These are phyloP conservation scores for Pseudonitzschia pungens DNA, from an alignment of 108 stramenopile genomes.

Conservation along the genomic window DNA sequence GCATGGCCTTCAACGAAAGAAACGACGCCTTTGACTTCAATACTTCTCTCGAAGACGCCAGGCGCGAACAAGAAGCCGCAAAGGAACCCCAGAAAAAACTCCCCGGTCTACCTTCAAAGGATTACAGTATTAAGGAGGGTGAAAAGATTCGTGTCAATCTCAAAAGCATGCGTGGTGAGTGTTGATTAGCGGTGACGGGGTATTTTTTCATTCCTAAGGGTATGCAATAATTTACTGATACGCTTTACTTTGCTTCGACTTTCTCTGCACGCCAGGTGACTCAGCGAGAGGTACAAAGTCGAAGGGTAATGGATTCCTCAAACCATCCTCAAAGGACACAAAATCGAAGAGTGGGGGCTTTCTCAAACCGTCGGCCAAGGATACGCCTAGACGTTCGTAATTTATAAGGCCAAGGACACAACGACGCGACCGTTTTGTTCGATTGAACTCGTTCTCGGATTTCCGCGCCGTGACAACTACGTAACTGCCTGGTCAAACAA, in stretches of 20 bases:
- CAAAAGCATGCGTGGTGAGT: slow-evolving; percentile 28
- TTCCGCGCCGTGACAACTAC: too few relatives aligned
- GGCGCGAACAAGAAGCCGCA: slow-evolving; percentile 74
- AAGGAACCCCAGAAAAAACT: slow-evolving; percentile 38
- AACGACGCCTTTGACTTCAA: slow-evolving; percentile 99
- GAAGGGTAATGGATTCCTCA: slow-evolving; percentile 46
- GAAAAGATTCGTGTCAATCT: slow-evolving; percentile 46
- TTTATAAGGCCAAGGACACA: background rate
- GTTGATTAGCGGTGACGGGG: background rate
- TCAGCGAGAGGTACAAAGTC: slow-evolving; percentile 6
- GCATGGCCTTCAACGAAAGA: slow-evolving; percentile 96
- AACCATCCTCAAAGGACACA: slow-evolving; percentile 65
- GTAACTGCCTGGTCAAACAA: background rate
- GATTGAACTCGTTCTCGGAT: background rate
- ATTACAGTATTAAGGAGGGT: slow-evolving; percentile 92
- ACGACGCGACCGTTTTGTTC: too few relatives aligned
- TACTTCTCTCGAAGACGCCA: slow-evolving; percentile 88
- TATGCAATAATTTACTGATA: background rate
- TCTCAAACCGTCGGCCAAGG: slow-evolving; percentile 70
- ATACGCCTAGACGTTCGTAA: slow-evolving; percentile 61
- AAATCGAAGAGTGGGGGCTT: slow-evolving; percentile 35
- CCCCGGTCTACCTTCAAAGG: slow-evolving; percentile 48
- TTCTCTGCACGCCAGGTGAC: background rate
- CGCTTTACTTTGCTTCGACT: background rate
- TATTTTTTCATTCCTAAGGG: background rate